These are phyloP conservation scores for Pseudocercospora pini-densiflorae DNA, from an alignment of 2,329 filamentous ascomycete species.

Conservation along the genomic window DNA sequence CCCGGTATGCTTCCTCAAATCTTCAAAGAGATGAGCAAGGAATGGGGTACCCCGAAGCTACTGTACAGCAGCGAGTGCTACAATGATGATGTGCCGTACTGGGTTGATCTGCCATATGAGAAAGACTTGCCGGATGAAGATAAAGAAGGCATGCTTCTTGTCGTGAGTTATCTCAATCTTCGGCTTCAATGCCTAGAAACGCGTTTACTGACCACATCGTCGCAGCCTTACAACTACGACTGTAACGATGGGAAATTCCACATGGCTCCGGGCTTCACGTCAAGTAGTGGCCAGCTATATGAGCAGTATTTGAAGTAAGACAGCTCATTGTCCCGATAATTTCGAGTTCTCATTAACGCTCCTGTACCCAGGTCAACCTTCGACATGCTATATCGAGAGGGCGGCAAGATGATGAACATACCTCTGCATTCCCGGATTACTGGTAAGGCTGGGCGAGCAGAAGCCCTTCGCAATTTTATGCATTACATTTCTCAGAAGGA, in stretches of 20 bases:
- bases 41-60: constrained; percentile 44
- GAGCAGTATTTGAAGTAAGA: constrained; percentile 42
- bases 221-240: constrained; percentile 37
- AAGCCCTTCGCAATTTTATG: constrained; percentile 48
- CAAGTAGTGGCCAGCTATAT: constrained; percentile 44
- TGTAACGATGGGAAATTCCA: constrained; percentile 52
- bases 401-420: constrained; percentile 51
- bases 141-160: constrained; percentile 45
- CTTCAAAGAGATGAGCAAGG: constrained; percentile 56
- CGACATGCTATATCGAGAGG: constrained; percentile 48
- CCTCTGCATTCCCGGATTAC: constrained; percentile 48
- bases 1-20: constrained; percentile 53
- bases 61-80: constrained; percentile 58
- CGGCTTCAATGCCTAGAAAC: not conserved
- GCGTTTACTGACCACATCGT: not conserved
- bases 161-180: constrained; percentile 24
- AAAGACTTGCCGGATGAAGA: constrained; percentile 41
- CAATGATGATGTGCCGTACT: constrained; percentile 61
- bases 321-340: too few species aligned
- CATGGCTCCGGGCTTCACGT: constrained; percentile 49
- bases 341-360: too few species aligned
- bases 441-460: constrained; percentile 47
- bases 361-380: constrained; percentile 40
- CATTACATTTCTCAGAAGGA: constrained; percentile 45
- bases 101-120: constrained; percentile 59